Percentiles rank a stretch among this genome's conserved stretches.
Evolutionary conservation across 768 basidiomycete genomes (phyloP).

Genomic region (Obba rivulosa): DNA sequence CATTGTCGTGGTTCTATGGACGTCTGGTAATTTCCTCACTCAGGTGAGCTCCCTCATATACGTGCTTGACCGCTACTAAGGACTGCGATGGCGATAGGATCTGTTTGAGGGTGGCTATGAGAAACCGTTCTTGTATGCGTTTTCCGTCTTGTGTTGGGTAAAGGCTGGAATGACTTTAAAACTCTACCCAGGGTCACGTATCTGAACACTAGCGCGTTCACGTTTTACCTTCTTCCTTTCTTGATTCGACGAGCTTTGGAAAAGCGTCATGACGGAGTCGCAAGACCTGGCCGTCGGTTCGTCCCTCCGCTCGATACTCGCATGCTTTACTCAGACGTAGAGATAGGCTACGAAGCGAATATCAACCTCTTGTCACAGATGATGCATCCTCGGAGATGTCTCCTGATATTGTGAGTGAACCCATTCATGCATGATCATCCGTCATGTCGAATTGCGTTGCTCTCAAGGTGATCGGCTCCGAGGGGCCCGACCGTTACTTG

Average conservation of each 20-base stretch:
- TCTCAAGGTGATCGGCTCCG: neutral
- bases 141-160: too few species aligned
- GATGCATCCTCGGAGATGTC: constrained; percentile 12
- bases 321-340: neutral
- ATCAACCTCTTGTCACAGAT: constrained; percentile 25
- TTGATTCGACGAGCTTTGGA: constrained; percentile 31
- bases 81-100: constrained; percentile 23
- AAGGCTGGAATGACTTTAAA: neutral
- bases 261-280: constrained; percentile 1
- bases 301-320: constrained; percentile 3
- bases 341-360: constrained; percentile 16
- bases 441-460: neutral
- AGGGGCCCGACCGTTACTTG: neutral
- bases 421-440: neutral
- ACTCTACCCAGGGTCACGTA: constrained; percentile 66
- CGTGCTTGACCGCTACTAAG: neutral
- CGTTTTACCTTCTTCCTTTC: constrained; percentile 71
- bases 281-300: constrained; percentile 8
- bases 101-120: constrained; percentile 65
- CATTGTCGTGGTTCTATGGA: constrained; percentile 84
- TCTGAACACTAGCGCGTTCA: constrained; percentile 86
- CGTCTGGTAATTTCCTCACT: constrained; percentile 80
- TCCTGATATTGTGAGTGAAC: constrained; percentile 8
- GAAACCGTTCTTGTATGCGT: constrained; percentile 88
- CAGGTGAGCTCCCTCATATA: constrained; percentile 42